Base-by-base conservation (phyloP, 805 yeast genomes). In the Wickerhamiella sorbophila region DNA sequence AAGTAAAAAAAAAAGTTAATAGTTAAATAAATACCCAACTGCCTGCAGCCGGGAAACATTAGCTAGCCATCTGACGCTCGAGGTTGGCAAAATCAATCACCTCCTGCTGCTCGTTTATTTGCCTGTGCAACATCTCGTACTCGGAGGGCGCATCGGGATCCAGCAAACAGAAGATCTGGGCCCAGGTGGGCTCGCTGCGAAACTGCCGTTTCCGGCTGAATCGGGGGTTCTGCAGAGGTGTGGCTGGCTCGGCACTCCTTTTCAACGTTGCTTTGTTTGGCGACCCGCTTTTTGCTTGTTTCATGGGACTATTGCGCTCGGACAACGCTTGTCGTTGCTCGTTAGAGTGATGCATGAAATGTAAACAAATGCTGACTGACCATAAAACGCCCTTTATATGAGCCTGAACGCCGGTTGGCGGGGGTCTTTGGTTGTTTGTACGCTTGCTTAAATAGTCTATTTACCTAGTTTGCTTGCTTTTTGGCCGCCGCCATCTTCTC, bases 11-110 rank as follows among this genome's bases (percentile, higher is more conserved):
- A 14, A 20, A 18, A 4, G 12, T 29, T 5, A 12, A 20, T 19
- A 27, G 27, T 5, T 22, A 14, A 15, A 35, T 10, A 5, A n/a
- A 33, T 33, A 10, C 19, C 16, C 18, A 15, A 12, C 32, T 33
- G 17, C 18, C 10, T 4, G 6, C 19, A 18, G 24, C n/a, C 33
- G 18, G 17, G 9, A 32, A 4, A 33, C n/a, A 12, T 35, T 27
- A 44, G 3, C 46, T 46, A 15, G 21, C 22, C 18, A 39, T 42
- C 6, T 27, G 17, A 4, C 47, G 31, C 32, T 48, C 51, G 16
- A 48, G 33, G 31, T 48, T 48, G 16, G 48, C 49, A 20, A 48
- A 46, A 10, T 45, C 51, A 8, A 48, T 31, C 5, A 36, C 36
- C 4, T 32, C 43, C 19, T 27, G 33, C 14, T 43, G 38, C 4